Base-by-base conservation (phyloP, 495 filamentous ascomycete genomes). In the Recurvomyces mirabilis region DNA sequence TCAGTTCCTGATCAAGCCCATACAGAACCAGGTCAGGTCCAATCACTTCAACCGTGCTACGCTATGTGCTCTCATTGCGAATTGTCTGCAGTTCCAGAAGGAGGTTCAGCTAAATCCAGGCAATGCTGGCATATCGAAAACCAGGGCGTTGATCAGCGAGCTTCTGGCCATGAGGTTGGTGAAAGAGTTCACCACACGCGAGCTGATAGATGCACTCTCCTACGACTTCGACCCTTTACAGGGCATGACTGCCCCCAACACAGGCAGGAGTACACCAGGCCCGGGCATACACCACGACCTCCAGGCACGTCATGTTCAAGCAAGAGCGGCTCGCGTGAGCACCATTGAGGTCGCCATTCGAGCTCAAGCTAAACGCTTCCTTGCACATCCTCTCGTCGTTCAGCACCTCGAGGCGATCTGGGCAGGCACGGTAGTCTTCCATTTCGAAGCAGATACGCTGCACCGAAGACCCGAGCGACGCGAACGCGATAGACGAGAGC, bases 141-240 rank as follows among this genome's bases (percentile, higher is more conserved):
- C 88, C 12, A 71, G 87, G 49, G 86, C 87, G 5, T 74, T 87
- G 66, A 78, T 94, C 18, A 84, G 82, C 60, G 87, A 96, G 67
- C 70, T 96, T 51, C 69, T 96, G n/a, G 87, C 88, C 4, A 84
- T 93, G 58, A 85, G 88, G 62, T 50, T 94, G 46, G 66, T 96
- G 42, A 85, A 83, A 60, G 89, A 94, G 59, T 94, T 87, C 63
- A 76, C 72, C 21, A 88, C 84, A 5, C 69, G 86, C 38, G 88
- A 94, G 63, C 71, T 96, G 52, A 77, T 93, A 53, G 89, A 94
- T 67, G 85, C 85, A 17, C 67, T 96, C 29, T 89, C 84, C 7
- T 94, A 96, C 60, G 88, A 94, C 53, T 94, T 94, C 57, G 81
- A 85, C 59, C 89, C 89, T 1, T 75, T 96, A 0, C 87, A 94